Evolutionary conservation across 495 filamentous ascomycete genomes (phyloP).

Genomic region (Lineolata rhizophorae): DNA sequence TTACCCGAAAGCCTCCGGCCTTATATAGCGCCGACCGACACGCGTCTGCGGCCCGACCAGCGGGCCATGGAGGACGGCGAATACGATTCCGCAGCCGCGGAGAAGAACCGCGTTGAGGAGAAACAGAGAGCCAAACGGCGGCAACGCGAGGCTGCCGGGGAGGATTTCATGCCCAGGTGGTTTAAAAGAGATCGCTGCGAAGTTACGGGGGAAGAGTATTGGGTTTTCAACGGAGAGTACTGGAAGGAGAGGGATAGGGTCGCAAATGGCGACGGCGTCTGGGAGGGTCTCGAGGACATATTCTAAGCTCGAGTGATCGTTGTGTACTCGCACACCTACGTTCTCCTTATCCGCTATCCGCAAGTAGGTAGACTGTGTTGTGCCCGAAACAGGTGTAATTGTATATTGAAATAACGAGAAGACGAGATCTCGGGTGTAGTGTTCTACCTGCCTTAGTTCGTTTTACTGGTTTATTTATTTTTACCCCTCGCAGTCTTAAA

Average conservation of each 20-base stretch:
- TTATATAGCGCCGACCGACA: slow-evolving; percentile 76
- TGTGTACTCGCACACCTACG: too few species aligned
- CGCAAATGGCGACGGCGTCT: slow-evolving; percentile 24
- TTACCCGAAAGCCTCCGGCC: slow-evolving; percentile 50
- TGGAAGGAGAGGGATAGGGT: slow-evolving; percentile 48
- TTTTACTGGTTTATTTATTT: too few species aligned
- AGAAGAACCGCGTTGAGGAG: slow-evolving; percentile 93
- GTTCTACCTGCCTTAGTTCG: too few species aligned
- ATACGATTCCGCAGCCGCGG: slow-evolving; percentile 75
- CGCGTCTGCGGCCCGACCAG: slow-evolving; percentile 76
- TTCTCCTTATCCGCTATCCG: too few species aligned
- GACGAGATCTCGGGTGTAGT: too few species aligned
- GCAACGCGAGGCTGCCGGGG: slow-evolving; percentile 49
- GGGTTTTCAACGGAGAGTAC: slow-evolving; percentile 73
- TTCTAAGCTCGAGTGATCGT: too few species aligned
- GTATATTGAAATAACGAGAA: too few species aligned
- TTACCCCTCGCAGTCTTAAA: too few species aligned
- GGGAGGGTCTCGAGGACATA: slow-evolving; percentile 43
- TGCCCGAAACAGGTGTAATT: too few species aligned
- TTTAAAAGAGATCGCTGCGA: slow-evolving; percentile 50
- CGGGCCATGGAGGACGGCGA: slow-evolving; percentile 97
- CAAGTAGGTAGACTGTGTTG: too few species aligned
- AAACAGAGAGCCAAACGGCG: slow-evolving; percentile 63
- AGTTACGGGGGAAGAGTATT: slow-evolving; percentile 74
- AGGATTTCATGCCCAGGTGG: slow-evolving; percentile 71